These are phyloP conservation scores for Metschnikowia lochheadii DNA, from an alignment of 805 yeast species.

Conservation along the genomic window DNA sequence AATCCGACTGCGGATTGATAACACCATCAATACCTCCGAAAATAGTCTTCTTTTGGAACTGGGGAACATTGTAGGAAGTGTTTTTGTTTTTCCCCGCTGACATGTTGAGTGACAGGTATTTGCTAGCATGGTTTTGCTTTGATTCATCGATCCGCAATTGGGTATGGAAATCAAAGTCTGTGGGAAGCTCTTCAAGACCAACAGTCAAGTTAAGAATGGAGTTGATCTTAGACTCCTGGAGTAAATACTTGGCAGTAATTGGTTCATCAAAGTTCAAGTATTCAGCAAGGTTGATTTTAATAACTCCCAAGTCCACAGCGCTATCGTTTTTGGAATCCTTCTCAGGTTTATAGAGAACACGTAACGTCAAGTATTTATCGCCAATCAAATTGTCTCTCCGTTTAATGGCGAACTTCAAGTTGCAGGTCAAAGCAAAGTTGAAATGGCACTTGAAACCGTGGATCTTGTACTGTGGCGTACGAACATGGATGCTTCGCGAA, in stretches of 20 bases:
- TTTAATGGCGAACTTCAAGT: constrained; percentile 39
- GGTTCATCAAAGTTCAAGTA: constrained; percentile 55
- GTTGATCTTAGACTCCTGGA: constrained; percentile 78
- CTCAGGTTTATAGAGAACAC: constrained; percentile 32
- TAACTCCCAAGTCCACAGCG: constrained; percentile 54
- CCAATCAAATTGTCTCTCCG: constrained; percentile 36
- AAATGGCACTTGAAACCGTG: constrained; percentile 39
- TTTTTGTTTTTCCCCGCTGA: constrained; percentile 19
- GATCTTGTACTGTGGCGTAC: constrained; percentile 30
- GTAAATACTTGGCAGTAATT: constrained; percentile 57
- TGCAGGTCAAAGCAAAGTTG: constrained; percentile 31
- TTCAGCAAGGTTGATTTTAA: constrained; percentile 68
- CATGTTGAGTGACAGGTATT: constrained; percentile 2
- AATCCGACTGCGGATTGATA: constrained; percentile 14
- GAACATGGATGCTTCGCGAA: constrained; percentile 24
- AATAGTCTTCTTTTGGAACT: constrained; percentile 38
- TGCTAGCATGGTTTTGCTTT: constrained; percentile 4
- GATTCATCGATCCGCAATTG: constrained; percentile 35
- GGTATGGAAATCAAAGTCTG: constrained; percentile 39
- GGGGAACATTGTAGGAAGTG: constrained; percentile 32
- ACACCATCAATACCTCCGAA: constrained; percentile 51
- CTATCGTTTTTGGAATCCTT: constrained; percentile 20
- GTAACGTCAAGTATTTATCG: constrained; percentile 40
- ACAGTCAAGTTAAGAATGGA: constrained; percentile 66
- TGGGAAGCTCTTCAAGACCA: constrained; percentile 42